phyloP scores from a whole-genome alignment of 148 eudicot species.

The Diospyros kaki region DNA sequence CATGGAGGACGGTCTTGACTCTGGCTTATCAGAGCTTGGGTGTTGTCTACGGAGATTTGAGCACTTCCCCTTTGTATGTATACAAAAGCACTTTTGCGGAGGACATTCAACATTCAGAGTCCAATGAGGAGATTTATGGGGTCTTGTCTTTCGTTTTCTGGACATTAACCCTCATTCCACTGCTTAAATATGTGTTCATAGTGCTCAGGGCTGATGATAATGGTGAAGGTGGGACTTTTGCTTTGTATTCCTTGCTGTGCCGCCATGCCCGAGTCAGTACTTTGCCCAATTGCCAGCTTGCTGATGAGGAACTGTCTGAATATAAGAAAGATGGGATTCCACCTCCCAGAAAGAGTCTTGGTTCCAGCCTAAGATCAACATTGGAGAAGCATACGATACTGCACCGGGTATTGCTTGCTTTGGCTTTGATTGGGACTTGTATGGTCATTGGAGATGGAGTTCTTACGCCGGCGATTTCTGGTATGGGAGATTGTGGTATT shows the following conservation, averaged over 20 bases:
- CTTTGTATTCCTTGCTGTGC: constrained; percentile 65
- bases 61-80: constrained; percentile 73
- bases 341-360: constrained; percentile 22
- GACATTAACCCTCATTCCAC: constrained; percentile 68
- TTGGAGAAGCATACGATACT: constrained; percentile 54
- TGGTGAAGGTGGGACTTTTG: constrained; percentile 86
- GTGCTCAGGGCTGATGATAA: constrained; percentile 76
- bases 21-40: constrained; percentile 78
- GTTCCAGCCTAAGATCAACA: constrained; percentile 40
- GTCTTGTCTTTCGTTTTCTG: constrained; percentile 64
- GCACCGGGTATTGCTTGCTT: constrained; percentile 42
- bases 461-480: constrained; percentile 69
- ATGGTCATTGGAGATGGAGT: constrained; percentile 88
- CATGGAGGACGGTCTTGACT: constrained; percentile 60
- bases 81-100: constrained; percentile 76
- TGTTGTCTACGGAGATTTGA: constrained; percentile 78
- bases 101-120: constrained; percentile 65
- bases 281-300: constrained; percentile 64
- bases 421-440: constrained; percentile 75
- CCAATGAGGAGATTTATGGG: constrained; percentile 71
- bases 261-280: constrained; percentile 62
- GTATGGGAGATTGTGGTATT: constrained; percentile 20
- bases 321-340: constrained; percentile 41
- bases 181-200: constrained; percentile 66
- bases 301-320: constrained; percentile 65